Evolutionary conservation across 1,139 yeast genomes (phyloP), one percentile per base, ranked within the genome.

Genomic region (Schwanniomyces etchellsii): DNA sequence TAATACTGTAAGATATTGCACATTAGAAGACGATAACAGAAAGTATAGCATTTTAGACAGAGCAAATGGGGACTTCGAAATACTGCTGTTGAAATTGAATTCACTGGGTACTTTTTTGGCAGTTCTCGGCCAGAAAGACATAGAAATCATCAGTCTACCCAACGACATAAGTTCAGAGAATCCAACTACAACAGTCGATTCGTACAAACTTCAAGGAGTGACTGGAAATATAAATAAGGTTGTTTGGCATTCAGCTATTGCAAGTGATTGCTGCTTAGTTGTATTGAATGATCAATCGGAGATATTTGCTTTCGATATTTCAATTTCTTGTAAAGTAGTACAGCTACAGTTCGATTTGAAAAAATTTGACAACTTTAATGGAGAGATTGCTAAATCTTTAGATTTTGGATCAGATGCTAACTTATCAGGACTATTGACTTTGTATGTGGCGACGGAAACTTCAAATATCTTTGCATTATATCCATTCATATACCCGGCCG

Each of bases 351-450:
- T 64, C 11, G 43, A 52, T 26, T 44, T 61, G 29, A 38, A 35
- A 5, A 24, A 34, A 0, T 32, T 28, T 12, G 33, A 34, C 2
- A 35, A 32, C 13, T 49, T 55, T 16, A 28, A 36, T 3, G 39
- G 39, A n/a, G 32, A 35, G 16, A 41, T 43, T 9, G 57, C 55
- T 3, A 42, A 47, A 2, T 60, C 69, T 3, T 58, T 66, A 4
- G 31, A 58, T 0, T 64, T 62, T 44, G 74, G 70, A 1, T 58
- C 69, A 1, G 26, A 36, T 2, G 28, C 33, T 3, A 47, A 47
- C 32, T 43, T 65, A 21, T 34, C 50, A 5, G 70, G 70, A 2
- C 42, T 56, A 1, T 47, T 65, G 33, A 54, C 70, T 0, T 51
- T 66, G 29, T 66, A 65, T 38, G 43, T 64, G 5, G 28, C 60